Evolutionary conservation across 2,329 filamentous ascomycete genomes (phyloP).

Genomic region (Phyllosticta paracitricarpa): DNA sequence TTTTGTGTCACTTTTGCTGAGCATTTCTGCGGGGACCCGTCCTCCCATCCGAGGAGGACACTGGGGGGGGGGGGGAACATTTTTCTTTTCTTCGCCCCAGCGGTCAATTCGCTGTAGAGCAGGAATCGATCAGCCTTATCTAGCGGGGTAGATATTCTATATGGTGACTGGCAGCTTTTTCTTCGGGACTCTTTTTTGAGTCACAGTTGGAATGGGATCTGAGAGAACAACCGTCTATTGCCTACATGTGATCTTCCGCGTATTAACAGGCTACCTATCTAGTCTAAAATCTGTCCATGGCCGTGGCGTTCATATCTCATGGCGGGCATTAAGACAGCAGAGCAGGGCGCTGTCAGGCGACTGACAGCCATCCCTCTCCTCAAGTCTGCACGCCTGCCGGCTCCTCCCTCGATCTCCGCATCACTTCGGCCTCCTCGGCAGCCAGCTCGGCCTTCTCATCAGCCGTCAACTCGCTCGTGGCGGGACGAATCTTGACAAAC

Average conservation of each 20-base stretch:
- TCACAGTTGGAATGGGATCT: no score
- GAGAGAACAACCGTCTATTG: no score
- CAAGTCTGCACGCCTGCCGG: not conserved
- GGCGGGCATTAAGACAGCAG: not conserved
- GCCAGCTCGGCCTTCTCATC: constrained; percentile 9
- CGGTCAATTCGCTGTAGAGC: not conserved
- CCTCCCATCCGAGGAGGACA: not conserved
- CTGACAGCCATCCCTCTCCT: not conserved
- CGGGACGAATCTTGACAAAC: constrained; percentile 11
- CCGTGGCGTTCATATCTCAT: not conserved
- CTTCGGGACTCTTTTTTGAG: no score
- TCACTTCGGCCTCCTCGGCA: not conserved
- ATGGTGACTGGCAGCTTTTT: not conserved
- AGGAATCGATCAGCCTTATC: not conserved
- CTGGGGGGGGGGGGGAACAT: not conserved
- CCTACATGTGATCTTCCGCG: no score
- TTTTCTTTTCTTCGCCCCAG: not conserved
- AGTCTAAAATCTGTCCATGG: not conserved
- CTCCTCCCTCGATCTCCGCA: not conserved
- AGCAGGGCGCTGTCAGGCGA: not conserved
- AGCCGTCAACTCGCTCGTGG: constrained; percentile 10
- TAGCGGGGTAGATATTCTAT: not conserved
- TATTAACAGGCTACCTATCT: no score
- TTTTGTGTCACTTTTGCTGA: not conserved
- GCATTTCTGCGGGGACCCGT: not conserved